Evolutionary conservation across 2,329 filamentous ascomycete species (phyloP).

Genomic region (Xylariaceae sp.): DNA sequence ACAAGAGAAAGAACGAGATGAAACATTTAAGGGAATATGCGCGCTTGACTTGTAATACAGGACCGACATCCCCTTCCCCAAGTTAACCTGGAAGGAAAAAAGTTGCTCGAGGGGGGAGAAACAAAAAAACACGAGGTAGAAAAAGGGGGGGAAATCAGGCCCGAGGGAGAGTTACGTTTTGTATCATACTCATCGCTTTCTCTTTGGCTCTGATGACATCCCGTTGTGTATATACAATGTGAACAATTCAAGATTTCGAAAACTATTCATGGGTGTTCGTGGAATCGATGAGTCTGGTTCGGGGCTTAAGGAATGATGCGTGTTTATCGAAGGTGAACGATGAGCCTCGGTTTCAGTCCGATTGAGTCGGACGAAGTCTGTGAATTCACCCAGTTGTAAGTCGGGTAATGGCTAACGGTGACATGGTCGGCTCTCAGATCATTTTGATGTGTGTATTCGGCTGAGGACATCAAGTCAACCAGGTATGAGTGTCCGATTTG

Average conservation of each 20-base stretch:
- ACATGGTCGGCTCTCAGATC: too few relatives aligned
- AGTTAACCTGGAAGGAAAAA: constrained; percentile 5
- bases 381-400: too few relatives aligned
- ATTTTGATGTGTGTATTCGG: too few relatives aligned
- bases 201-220: background rate
- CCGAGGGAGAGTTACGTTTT: constrained; percentile 11
- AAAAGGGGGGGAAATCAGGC: constrained; percentile 1
- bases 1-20: background rate
- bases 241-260: constrained; percentile 11
- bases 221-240: constrained; percentile 20
- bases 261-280: too few relatives aligned
- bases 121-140: constrained; percentile 1
- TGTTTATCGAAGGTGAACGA: too few relatives aligned
- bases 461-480: too few relatives aligned
- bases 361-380: too few relatives aligned
- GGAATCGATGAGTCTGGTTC: too few relatives aligned
- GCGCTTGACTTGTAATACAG: constrained; percentile 4
- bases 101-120: background rate
- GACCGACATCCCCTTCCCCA: background rate
- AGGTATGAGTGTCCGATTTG: too few relatives aligned
- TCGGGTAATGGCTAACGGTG: too few relatives aligned
- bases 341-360: too few relatives aligned
- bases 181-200: constrained; percentile 16
- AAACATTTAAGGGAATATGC: constrained; percentile 3
- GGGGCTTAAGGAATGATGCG: too few relatives aligned